A percentile compares a stretch with the other conserved stretches of the same genome.
phyloP scores from a whole-genome alignment of 148 eudicot species.

The Vaccinium macrocarpon region DNA sequence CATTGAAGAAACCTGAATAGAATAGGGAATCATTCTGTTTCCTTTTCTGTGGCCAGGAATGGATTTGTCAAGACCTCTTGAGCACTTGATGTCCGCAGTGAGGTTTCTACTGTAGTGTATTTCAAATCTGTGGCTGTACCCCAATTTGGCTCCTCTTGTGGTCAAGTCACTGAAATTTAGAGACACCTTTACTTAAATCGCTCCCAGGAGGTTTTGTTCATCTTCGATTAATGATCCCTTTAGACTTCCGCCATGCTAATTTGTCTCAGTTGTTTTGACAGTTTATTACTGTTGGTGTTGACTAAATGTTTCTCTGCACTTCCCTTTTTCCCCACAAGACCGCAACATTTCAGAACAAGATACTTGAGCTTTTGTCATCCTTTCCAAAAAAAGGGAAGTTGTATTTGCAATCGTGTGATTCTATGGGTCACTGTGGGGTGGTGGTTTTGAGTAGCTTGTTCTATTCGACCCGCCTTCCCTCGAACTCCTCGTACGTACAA shows the following conservation, averaged over 20 bases:
- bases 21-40: background rate
- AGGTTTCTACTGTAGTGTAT: background rate
- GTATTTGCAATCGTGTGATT: background rate
- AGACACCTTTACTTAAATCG: background rate
- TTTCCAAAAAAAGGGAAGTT: background rate
- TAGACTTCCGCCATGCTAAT: background rate
- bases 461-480: too few species aligned
- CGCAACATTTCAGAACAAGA: background rate
- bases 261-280: background rate
- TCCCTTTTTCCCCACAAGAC: background rate
- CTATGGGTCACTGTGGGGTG: background rate
- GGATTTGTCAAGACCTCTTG: background rate
- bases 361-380: slow-evolving; percentile 7
- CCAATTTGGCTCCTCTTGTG: background rate
- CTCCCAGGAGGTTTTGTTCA: background rate
- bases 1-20: background rate
- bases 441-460: too few species aligned
- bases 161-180: background rate
- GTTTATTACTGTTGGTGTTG: background rate
- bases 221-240: background rate
- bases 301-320: background rate
- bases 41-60: too few species aligned
- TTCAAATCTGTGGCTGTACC: background rate
- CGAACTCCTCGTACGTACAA: too few species aligned
- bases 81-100: background rate